These are phyloP conservation scores for Candida albicans DNA, from an alignment of 1,139 yeast genomes.

Conservation along the genomic window DNA sequence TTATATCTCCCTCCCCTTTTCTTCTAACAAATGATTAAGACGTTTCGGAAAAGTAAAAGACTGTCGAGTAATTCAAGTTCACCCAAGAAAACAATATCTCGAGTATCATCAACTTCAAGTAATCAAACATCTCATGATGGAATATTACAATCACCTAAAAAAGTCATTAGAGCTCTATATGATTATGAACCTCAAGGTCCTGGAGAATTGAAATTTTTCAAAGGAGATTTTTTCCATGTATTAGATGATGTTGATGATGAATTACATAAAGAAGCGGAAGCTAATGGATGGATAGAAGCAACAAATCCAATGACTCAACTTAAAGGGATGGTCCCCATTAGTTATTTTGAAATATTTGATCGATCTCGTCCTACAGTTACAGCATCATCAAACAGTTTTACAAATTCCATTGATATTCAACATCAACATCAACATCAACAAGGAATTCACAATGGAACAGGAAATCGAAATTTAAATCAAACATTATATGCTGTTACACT, in stretches of 20 bases:
- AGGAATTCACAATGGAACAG: background rate
- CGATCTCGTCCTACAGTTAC: constrained; percentile 47
- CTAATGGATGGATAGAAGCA: constrained; percentile 82
- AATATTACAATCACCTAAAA: constrained; percentile 59
- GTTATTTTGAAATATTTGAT: constrained; percentile 78
- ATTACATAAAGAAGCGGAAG: constrained; percentile 26
- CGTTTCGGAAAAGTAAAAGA: constrained; percentile 46
- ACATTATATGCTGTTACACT: constrained; percentile 51
- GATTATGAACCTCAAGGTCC: constrained; percentile 80
- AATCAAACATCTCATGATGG: constrained; percentile 11
- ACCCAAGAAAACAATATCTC: constrained; percentile 38
- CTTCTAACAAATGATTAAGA: constrained; percentile 41
- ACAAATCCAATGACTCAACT: constrained; percentile 77
- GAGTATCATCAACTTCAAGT: constrained; percentile 26
- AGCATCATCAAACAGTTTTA: too few species aligned
- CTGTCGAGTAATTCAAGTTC: constrained; percentile 38
- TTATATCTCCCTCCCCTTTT: background rate
- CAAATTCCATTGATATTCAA: too few species aligned
- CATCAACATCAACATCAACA: constrained; percentile 4
- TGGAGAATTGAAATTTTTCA: constrained; percentile 72
- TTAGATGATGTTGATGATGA: constrained; percentile 54
- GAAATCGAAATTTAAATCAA: constrained; percentile 26
- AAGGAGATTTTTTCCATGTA: constrained; percentile 90
- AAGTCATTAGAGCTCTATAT: constrained; percentile 80
- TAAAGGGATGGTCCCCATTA: constrained; percentile 84